A percentile compares a stretch with the other conserved stretches of the same genome.
Conservation (phyloP, 2,329 filamentous ascomycete genomes). For the Fusarium fracticaudum region DNA sequence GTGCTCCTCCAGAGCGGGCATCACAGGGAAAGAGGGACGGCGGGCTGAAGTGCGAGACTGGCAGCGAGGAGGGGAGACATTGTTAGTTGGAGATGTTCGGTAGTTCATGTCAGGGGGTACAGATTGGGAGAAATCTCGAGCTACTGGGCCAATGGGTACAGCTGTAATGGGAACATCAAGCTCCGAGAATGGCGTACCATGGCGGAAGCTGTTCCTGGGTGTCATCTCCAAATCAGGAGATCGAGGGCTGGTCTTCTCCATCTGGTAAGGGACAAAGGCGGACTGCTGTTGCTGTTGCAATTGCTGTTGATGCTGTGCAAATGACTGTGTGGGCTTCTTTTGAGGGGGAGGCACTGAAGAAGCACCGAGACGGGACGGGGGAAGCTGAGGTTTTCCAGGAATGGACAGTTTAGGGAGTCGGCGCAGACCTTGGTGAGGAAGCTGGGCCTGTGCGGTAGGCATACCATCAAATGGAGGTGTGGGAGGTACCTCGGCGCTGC, state of each 20-base stretch:
- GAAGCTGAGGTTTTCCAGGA: conserved; percentile 52
- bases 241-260: conserved; percentile 60
- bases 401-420: conserved; percentile 71
- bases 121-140: conserved; percentile 85
- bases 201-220: conserved; percentile 71
- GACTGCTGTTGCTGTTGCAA: conserved; percentile 17
- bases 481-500: conserved; percentile 66
- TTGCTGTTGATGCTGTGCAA: conserved; percentile 28
- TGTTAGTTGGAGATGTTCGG: conserved; percentile 55
- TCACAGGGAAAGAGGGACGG: conserved; percentile 73
- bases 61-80: conserved; percentile 54
- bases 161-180: conserved; percentile 87
- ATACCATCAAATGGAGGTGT: conserved; percentile 74
- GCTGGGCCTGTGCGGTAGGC: conserved; percentile 53
- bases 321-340: conserved; percentile 39
- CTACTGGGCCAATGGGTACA: conserved; percentile 74
- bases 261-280: conserved; percentile 60
- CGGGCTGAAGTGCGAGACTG: conserved; percentile 67
- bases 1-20: conserved; percentile 77
- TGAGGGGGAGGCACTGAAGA: conserved; percentile 43
- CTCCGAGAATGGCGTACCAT: conserved; percentile 89
- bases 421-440: conserved; percentile 65
- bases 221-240: conserved; percentile 66
- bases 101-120: conserved; percentile 95
- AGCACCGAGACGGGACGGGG: conserved; percentile 40